A percentile compares a stretch with the other conserved stretches of the same genome.
These are phyloP conservation scores for Ganoderma lingzhi DNA, from an alignment of 1,284 basidiomycete genomes.

Conservation along the genomic window DNA sequence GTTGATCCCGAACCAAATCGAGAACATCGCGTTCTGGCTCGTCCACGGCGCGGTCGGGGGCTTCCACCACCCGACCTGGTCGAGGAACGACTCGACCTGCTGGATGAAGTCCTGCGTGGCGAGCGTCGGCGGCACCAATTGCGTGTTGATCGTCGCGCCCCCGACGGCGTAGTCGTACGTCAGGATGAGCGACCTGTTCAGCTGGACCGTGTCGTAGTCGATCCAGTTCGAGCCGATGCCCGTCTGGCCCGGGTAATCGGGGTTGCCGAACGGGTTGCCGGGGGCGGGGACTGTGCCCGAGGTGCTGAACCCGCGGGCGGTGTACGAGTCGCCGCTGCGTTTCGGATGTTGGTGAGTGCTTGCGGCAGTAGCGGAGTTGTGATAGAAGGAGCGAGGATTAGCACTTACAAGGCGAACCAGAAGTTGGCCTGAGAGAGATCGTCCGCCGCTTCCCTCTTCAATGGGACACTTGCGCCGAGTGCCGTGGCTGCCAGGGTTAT, in stretches of 20 bases:
- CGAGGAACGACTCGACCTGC: constrained; percentile 62
- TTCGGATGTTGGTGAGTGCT: background rate
- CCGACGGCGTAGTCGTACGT: constrained; percentile 71
- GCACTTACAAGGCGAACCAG: constrained; percentile 59
- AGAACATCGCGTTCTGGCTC: constrained; percentile 59
- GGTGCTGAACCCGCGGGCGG: constrained; percentile 58
- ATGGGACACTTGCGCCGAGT: constrained; percentile 10
- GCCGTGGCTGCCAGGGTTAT: background rate
- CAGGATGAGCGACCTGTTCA: constrained; percentile 60
- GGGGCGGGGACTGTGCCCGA: constrained; percentile 50
- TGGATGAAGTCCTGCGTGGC: constrained; percentile 59
- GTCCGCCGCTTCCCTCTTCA: constrained; percentile 34
- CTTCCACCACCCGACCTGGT: constrained; percentile 50
- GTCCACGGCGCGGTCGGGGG: constrained; percentile 61
- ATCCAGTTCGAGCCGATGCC: constrained; percentile 66
- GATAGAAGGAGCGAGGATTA: background rate
- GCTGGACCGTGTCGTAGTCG: constrained; percentile 54
- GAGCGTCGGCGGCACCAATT: constrained; percentile 55
- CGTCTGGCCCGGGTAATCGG: constrained; percentile 65
- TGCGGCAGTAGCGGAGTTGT: background rate
- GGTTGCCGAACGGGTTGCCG: constrained; percentile 66
- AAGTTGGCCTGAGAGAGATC: constrained; percentile 46
- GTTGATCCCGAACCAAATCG: constrained; percentile 69
- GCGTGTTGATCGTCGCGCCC: constrained; percentile 64
- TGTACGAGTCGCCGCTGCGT: constrained; percentile 65